These are phyloP conservation scores for Pichia sp. DNA, from an alignment of 1,139 yeast species.

Conservation along the genomic window DNA sequence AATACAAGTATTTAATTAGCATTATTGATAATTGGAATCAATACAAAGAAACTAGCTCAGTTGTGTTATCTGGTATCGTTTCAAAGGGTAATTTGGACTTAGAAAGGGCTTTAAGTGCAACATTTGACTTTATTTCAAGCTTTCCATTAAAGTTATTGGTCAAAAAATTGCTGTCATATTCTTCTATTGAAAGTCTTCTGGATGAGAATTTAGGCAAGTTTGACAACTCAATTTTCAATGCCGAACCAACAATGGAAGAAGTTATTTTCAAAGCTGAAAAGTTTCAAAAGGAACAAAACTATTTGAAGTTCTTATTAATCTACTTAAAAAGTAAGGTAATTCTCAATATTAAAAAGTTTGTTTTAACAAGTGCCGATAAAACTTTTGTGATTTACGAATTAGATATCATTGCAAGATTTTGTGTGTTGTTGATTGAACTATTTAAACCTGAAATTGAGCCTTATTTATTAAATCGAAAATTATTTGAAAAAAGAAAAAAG, in stretches of 20 bases:
- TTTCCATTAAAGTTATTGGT: conserved; percentile 4
- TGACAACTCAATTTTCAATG: neutral
- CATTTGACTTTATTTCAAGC: conserved; percentile 1
- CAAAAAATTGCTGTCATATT: conserved; percentile 4
- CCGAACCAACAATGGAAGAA: neutral
- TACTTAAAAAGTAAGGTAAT: conserved; percentile 4
- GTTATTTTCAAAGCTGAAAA: neutral
- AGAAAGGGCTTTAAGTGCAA: conserved; percentile 1
- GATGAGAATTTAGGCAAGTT: conserved; percentile 2
- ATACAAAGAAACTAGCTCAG: conserved; percentile 1
- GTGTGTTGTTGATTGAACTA: conserved; percentile 5
- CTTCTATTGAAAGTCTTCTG: conserved; percentile 7
- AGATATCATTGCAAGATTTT: conserved; percentile 2
- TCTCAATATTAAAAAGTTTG: neutral
- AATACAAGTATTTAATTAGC: neutral
- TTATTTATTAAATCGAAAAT: conserved; percentile 1
- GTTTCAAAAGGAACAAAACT: conserved; percentile 4
- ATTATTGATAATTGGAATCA: neutral
- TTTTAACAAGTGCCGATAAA: neutral
- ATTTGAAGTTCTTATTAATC: neutral
- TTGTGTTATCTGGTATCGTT: conserved; percentile 9
- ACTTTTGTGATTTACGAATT: conserved; percentile 1
- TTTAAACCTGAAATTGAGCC: conserved; percentile 1
- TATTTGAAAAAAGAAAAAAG: conserved; percentile 6
- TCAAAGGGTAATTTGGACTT: conserved; percentile 8